Percentiles rank a stretch among this genome's conserved stretches.
phyloP scores from a whole-genome alignment of 192 early-diverging fungal species.

The Fimicolochytrium jonesii region DNA sequence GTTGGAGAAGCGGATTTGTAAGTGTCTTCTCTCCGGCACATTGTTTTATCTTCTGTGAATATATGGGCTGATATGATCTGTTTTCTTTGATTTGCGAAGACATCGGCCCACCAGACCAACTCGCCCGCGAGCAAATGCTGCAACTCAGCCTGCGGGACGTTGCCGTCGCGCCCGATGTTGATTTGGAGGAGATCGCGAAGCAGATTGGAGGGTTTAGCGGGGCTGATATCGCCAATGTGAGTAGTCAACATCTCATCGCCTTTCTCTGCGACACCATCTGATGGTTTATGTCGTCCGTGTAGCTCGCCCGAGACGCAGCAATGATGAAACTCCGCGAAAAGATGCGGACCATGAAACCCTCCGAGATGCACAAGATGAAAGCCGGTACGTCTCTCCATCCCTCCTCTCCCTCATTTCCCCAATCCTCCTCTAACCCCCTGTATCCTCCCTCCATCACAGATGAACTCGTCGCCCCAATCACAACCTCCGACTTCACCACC shows the following conservation, averaged over 20 bases:
- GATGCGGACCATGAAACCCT: conserved; percentile 50
- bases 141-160: conserved; percentile 49
- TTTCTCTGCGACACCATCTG: not conserved
- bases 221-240: conserved; percentile 61
- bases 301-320: conserved; percentile 54
- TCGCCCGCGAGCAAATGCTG: conserved; percentile 46
- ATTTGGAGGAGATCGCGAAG: conserved; percentile 47
- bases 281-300: not conserved
- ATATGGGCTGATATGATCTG: not conserved
- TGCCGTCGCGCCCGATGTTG: conserved; percentile 41
- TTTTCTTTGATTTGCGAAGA: conserved; percentile 25
- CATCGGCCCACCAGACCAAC: conserved; percentile 55
- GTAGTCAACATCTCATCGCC: not conserved
- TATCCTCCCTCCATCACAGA: conserved; percentile 34
- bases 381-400: conserved; percentile 41
- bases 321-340: conserved; percentile 59
- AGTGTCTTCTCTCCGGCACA: not conserved
- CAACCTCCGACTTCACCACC: conserved; percentile 46
- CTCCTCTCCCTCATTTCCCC: not conserved
- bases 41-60: not conserved
- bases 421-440: not conserved
- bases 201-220: conserved; percentile 57
- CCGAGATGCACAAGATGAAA: conserved; percentile 48
- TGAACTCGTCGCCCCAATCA: conserved; percentile 52
- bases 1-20: conserved; percentile 61